These are phyloP conservation scores for Pythium sukuiense DNA, from an alignment of 352 stramenopile genomes.

Conservation along the genomic window DNA sequence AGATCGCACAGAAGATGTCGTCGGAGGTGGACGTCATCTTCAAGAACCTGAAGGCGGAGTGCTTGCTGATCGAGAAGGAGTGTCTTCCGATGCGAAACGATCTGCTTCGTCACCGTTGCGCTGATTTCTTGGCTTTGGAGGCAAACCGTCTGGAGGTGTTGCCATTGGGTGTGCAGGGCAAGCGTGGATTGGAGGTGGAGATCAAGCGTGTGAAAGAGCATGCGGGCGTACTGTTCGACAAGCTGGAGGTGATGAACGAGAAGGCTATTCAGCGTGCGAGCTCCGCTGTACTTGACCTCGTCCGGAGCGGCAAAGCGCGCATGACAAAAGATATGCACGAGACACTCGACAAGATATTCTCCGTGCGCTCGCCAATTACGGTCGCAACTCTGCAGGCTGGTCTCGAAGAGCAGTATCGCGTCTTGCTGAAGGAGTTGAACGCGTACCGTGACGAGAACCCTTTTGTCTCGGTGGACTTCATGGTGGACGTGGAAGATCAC, in stretches of 20 bases:
- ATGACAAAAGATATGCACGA: conserved; percentile 69
- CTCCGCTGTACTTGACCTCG: conserved; percentile 45
- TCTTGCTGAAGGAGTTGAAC: conserved; percentile 33
- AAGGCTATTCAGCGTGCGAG: conserved; percentile 67
- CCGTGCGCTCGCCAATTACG: conserved; percentile 45
- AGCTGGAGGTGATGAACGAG: conserved; percentile 70
- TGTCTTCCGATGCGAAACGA: conserved; percentile 59
- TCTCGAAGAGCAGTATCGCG: conserved; percentile 48
- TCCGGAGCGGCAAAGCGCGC: conserved; percentile 51
- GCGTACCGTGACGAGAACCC: conserved; percentile 34
- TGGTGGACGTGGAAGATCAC: conserved; percentile 57
- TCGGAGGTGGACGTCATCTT: conserved; percentile 59
- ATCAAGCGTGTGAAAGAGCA: conserved; percentile 58
- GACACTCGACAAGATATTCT: conserved; percentile 60
- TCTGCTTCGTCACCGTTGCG: conserved; percentile 53
- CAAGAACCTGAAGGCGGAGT: conserved; percentile 56
- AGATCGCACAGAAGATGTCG: conserved; percentile 48
- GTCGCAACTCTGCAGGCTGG: conserved; percentile 59
- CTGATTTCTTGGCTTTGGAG: conserved; percentile 44
- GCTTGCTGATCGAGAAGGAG: conserved; percentile 53
- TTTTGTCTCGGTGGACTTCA: conserved; percentile 43
- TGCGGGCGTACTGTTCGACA: conserved; percentile 66
- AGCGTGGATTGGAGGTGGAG: conserved; percentile 49
- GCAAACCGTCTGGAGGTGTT: conserved; percentile 51
- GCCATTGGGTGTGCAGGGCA: conserved; percentile 48